Percentiles rank a stretch among this genome's conserved stretches.
Conservation (phyloP, 306 rosid genomes). For the Echinosophora koreensis region DNA sequence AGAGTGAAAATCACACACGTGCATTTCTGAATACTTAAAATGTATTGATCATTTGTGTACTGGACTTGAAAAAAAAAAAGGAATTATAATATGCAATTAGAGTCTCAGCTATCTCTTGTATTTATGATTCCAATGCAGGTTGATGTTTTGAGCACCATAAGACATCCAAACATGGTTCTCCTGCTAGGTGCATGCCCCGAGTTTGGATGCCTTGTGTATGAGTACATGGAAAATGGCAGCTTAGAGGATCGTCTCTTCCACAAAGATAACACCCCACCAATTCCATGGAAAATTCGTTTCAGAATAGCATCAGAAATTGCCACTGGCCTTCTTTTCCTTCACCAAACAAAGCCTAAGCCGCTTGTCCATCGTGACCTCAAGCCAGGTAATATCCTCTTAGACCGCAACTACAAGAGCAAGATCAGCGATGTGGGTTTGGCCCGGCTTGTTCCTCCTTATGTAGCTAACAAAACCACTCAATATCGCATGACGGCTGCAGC, state of each 20-base stretch:
- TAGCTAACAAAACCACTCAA: conserved; percentile 66
- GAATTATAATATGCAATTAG: conserved; percentile 6
- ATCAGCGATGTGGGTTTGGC: conserved; percentile 90
- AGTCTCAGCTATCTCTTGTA: background rate
- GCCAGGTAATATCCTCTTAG: conserved; percentile 87
- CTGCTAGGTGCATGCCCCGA: conserved; percentile 93
- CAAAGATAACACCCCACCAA: conserved; percentile 63
- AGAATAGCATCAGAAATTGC: conserved; percentile 78
- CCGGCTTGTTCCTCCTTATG: conserved; percentile 79
- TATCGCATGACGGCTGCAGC: conserved; percentile 86
- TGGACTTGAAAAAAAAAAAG: background rate
- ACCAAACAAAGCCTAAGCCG: conserved; percentile 80
- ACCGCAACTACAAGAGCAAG: conserved; percentile 71
- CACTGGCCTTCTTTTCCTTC: conserved; percentile 85
- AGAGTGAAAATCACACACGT: background rate
- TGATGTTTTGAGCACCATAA: conserved; percentile 77
- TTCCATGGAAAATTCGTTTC: conserved; percentile 79
- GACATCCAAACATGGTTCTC: conserved; percentile 94
- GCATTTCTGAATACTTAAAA: background rate
- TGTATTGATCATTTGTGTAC: background rate
- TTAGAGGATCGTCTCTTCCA: conserved; percentile 81
- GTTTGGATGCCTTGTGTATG: conserved; percentile 84
- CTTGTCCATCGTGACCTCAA: conserved; percentile 90
- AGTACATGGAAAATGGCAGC: conserved; percentile 88
- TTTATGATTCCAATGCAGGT: conserved; percentile 57